phyloP scores from a whole-genome alignment of 1,284 basidiomycete genomes.

The Malassezia yamatoensis region DNA sequence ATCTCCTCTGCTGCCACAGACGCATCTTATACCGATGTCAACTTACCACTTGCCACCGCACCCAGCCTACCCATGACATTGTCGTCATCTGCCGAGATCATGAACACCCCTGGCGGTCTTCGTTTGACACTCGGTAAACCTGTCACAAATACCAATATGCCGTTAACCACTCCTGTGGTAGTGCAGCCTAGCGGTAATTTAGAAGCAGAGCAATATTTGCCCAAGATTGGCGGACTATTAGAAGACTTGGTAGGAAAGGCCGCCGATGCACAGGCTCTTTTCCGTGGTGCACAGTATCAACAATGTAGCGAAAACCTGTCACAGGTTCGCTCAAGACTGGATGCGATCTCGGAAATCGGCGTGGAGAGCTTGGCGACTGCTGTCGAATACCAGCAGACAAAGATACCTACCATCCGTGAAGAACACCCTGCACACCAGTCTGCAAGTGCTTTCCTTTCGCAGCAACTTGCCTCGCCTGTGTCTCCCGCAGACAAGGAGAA shows the following conservation, averaged over 20 bases:
- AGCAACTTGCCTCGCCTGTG: not conserved
- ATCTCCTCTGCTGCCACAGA: too few relatives aligned
- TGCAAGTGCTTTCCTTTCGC: not conserved
- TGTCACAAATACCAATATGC: not conserved
- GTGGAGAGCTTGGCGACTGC: conserved; percentile 9
- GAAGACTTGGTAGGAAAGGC: conserved; percentile 19
- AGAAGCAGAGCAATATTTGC: not conserved
- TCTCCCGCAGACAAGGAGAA: conserved; percentile 3
- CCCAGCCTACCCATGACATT: not conserved
- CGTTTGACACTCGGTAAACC: not conserved
- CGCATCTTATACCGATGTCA: not conserved
- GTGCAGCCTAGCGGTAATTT: not conserved
- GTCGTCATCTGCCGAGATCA: not conserved
- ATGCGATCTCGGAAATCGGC: conserved; percentile 20
- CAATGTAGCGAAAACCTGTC: conserved; percentile 17
- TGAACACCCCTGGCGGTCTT: not conserved
- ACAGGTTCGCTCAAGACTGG: conserved; percentile 16
- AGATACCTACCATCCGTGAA: not conserved
- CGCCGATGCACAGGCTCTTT: conserved; percentile 14
- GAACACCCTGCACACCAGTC: not conserved
- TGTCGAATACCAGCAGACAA: conserved; percentile 9
- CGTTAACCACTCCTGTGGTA: not conserved
- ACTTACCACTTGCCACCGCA: not conserved
- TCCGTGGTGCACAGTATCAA: conserved; percentile 19
- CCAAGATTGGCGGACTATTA: conserved; percentile 5